phyloP scores from a whole-genome alignment of 2,329 filamentous ascomycete genomes.

The Fusarium sororula region DNA sequence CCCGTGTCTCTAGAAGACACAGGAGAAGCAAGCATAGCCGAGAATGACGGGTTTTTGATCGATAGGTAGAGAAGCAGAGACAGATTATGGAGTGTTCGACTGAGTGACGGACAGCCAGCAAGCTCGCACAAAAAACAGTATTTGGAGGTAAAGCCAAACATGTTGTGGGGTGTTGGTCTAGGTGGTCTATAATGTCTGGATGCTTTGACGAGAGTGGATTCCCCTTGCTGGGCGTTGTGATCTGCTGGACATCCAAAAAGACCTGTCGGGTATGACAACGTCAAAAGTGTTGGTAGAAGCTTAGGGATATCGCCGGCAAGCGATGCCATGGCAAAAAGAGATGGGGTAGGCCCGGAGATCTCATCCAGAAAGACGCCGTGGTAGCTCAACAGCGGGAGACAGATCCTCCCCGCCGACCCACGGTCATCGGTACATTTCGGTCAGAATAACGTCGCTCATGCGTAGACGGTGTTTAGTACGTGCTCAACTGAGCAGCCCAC shows the following conservation, averaged over 20 bases:
- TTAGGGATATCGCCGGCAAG: conserved; percentile 27
- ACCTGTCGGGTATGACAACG: conserved; percentile 34
- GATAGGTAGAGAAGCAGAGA: conserved; percentile 17
- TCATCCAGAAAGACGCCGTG: conserved; percentile 30
- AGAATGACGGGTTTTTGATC: conserved; percentile 29
- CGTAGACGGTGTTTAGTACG: not conserved
- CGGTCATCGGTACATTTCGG: conserved; percentile 13
- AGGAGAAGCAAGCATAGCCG: conserved; percentile 40
- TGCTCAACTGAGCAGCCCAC: not conserved
- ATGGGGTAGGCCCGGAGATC: conserved; percentile 33
- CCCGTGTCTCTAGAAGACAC: conserved; percentile 20
- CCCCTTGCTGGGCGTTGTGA: conserved; percentile 14
- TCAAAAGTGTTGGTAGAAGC: conserved; percentile 12
- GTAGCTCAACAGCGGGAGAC: conserved; percentile 36
- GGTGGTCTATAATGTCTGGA: conserved; percentile 23
- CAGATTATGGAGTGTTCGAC: conserved; percentile 14
- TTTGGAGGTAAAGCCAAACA: conserved; percentile 23
- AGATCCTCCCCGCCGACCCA: conserved; percentile 33
- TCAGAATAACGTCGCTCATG: conserved; percentile 26
- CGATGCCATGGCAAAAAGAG: conserved; percentile 25
- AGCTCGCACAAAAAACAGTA: conserved; percentile 32
- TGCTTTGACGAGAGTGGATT: conserved; percentile 35
- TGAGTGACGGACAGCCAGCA: conserved; percentile 6
- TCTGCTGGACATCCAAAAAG: conserved; percentile 25
- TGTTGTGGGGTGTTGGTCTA: conserved; percentile 19